These are phyloP conservation scores for Hanseniaspora opuntiae DNA, from an alignment of 805 yeast species.

Conservation along the genomic window DNA sequence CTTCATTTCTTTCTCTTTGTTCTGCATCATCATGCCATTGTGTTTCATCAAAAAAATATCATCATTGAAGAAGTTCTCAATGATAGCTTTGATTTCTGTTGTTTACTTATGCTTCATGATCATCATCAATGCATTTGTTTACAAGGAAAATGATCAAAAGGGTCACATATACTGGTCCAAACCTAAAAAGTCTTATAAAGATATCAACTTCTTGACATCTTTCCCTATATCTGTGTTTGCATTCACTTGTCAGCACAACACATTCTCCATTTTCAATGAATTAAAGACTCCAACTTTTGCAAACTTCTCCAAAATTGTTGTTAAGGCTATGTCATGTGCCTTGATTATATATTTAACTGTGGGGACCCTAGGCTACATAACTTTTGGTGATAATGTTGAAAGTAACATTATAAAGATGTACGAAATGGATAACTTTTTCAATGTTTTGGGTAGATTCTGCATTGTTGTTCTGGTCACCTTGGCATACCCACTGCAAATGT, in stretches of 20 bases:
- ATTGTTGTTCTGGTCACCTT: slow-evolving; percentile 68
- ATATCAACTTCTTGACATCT: slow-evolving; percentile 45
- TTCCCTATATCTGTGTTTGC: slow-evolving; percentile 91
- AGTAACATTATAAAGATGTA: slow-evolving; percentile 76
- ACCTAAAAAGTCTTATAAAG: slow-evolving; percentile 29
- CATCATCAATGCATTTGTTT: slow-evolving; percentile 44
- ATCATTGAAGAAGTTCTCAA: slow-evolving; percentile 72
- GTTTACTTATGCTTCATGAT: slow-evolving; percentile 64
- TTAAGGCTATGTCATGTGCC: slow-evolving; percentile 46
- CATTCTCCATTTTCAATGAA: slow-evolving; percentile 81
- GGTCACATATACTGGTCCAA: slow-evolving; percentile 39
- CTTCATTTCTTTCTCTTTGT: slow-evolving; percentile 40
- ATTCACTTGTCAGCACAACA: slow-evolving; percentile 90
- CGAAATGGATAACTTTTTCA: slow-evolving; percentile 41
- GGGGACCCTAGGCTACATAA: slow-evolving; percentile 71
- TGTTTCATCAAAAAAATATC: slow-evolving; percentile 65
- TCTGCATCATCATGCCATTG: slow-evolving; percentile 33
- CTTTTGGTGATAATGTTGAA: slow-evolving; percentile 67
- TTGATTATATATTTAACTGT: slow-evolving; percentile 50
- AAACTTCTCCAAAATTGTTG: slow-evolving; percentile 35
- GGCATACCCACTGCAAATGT: slow-evolving; percentile 82
- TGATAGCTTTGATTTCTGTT: slow-evolving; percentile 70
- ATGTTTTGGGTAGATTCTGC: slow-evolving; percentile 67
- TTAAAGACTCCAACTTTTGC: slow-evolving; percentile 41
- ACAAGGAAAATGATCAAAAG: slow-evolving; percentile 19